Evolutionary conservation across 106 monocot genomes (phyloP).

Genomic region (Ottelia alismoides): DNA sequence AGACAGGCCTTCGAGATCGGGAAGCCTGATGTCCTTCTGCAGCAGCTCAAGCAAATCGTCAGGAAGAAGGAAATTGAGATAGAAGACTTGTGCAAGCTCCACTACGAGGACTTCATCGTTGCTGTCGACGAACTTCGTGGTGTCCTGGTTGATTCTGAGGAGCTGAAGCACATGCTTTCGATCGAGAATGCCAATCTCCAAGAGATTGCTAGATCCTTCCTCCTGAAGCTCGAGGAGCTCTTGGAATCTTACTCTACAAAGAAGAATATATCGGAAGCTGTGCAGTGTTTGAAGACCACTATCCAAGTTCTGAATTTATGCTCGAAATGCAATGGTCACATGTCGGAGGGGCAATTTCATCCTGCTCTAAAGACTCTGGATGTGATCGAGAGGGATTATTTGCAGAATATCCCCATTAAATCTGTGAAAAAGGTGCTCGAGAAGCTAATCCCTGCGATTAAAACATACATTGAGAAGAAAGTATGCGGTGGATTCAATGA

Average conservation of each 20-base stretch:
- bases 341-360: slow-evolving; percentile 25
- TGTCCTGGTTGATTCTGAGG: slow-evolving; percentile 54
- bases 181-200: slow-evolving; percentile 41
- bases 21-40: slow-evolving; percentile 44
- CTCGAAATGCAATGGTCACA: slow-evolving; percentile 29
- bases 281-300: slow-evolving; percentile 24
- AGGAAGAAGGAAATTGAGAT: slow-evolving; percentile 69
- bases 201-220: slow-evolving; percentile 30
- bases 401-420: slow-evolving; percentile 29
- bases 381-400: slow-evolving; percentile 32
- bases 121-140: slow-evolving; percentile 68
- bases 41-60: slow-evolving; percentile 33
- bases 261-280: slow-evolving; percentile 38
- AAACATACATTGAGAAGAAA: slow-evolving; percentile 49
- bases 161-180: slow-evolving; percentile 34
- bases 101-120: slow-evolving; percentile 63
- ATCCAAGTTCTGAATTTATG: slow-evolving; percentile 33
- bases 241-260: slow-evolving; percentile 41
- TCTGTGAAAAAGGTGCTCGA: slow-evolving; percentile 27
- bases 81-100: slow-evolving; percentile 60
- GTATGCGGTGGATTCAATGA: slow-evolving; percentile 63
- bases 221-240: slow-evolving; percentile 44
- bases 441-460: slow-evolving; percentile 37
- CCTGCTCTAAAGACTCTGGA: slow-evolving; percentile 42
- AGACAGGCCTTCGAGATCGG: slow-evolving; percentile 45